phyloP scores from a whole-genome alignment of 2,329 filamentous ascomycete genomes.

The Pyricularia grisea region DNA sequence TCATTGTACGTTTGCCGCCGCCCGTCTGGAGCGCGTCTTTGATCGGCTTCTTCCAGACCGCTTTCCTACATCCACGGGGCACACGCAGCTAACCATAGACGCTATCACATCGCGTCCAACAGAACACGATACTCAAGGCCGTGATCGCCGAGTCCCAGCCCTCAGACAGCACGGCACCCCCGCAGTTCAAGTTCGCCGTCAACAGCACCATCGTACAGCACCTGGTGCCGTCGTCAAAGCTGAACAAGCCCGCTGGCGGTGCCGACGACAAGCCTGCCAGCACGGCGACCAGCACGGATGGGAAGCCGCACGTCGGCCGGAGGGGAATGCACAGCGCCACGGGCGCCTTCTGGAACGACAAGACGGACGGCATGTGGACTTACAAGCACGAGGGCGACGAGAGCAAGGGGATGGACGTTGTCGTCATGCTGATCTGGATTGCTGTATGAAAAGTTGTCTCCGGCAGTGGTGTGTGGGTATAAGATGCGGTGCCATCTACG shows the following conservation, averaged over 20 bases:
- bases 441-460: constrained; percentile 36
- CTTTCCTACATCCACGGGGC: not conserved
- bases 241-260: constrained; percentile 50
- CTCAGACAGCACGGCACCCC: constrained; percentile 39
- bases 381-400: constrained; percentile 72
- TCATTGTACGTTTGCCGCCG: constrained; percentile 61
- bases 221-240: constrained; percentile 56
- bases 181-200: constrained; percentile 84
- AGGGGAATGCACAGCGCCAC: constrained; percentile 85
- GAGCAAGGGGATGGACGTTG: constrained; percentile 58
- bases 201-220: constrained; percentile 99
- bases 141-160: constrained; percentile 67
- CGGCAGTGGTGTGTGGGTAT: not conserved
- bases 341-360: constrained; percentile 83
- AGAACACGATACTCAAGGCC: constrained; percentile 70
- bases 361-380: constrained; percentile 83
- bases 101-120: not conserved
- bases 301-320: constrained; percentile 67
- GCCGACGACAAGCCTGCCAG: constrained; percentile 40
- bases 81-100: not conserved
- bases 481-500: not conserved
- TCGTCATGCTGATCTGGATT: constrained; percentile 72
- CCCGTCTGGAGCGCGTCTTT: not conserved
- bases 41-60: constrained; percentile 8
- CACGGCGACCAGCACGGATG: constrained; percentile 45